Conservation (phyloP, 805 yeast species). For the Pichia pseudocactophila region DNA sequence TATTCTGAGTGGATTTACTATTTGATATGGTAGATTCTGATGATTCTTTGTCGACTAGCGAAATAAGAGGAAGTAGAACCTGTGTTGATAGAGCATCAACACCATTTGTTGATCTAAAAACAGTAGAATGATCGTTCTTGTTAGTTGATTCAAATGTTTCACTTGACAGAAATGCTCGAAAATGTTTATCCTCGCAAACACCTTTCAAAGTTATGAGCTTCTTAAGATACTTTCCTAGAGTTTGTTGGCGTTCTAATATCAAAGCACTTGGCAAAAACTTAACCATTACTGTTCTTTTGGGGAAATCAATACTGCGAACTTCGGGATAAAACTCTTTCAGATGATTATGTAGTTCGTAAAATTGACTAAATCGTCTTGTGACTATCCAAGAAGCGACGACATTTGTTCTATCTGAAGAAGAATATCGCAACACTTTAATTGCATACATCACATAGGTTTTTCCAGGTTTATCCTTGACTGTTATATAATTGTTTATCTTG, state of each 20-base stretch:
- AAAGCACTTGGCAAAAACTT: constrained; percentile 59
- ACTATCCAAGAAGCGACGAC: constrained; percentile 77
- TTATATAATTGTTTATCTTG: constrained; percentile 43
- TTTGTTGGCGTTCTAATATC: constrained; percentile 52
- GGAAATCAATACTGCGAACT: constrained; percentile 42
- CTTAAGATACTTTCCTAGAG: constrained; percentile 55
- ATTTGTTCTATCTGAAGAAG: constrained; percentile 23
- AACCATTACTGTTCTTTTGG: constrained; percentile 58
- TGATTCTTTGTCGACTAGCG: not conserved
- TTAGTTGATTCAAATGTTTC: constrained; percentile 39
- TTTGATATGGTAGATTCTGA: not conserved
- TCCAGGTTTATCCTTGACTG: constrained; percentile 42
- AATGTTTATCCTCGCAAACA: constrained; percentile 64
- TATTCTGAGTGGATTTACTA: not conserved
- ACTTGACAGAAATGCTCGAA: constrained; percentile 72
- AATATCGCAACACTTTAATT: constrained; percentile 59
- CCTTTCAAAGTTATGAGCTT: constrained; percentile 50
- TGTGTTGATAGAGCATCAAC: constrained; percentile 22
- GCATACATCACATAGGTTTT: constrained; percentile 62
- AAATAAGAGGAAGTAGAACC: constrained; percentile 8
- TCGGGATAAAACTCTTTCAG: constrained; percentile 44
- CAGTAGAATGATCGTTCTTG: constrained; percentile 6
- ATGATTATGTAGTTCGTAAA: constrained; percentile 60
- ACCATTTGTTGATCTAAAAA: constrained; percentile 11
- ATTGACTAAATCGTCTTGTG: constrained; percentile 84